Percentiles rank a stretch among this genome's conserved stretches.
Evolutionary conservation across 352 stramenopile genomes (phyloP).

Genomic region (Chrysophaeum taylorii): DNA sequence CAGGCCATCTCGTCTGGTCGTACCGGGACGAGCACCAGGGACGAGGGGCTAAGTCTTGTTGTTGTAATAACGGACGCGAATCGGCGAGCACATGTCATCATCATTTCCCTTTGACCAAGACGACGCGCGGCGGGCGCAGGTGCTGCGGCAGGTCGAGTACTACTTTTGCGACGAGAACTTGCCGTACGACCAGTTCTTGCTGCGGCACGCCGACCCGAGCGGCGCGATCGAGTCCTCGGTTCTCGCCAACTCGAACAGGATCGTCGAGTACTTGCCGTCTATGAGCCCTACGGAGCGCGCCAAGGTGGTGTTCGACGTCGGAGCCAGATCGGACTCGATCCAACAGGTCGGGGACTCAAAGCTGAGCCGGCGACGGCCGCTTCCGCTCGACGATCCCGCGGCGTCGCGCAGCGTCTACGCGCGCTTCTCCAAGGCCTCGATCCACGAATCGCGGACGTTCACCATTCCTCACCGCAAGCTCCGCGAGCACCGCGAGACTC

Average conservation of each 20-base stretch:
- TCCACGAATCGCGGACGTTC: too few relatives aligned
- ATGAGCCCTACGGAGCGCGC: neutral
- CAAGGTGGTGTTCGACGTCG: neutral
- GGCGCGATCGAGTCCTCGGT: neutral
- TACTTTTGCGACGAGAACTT: neutral
- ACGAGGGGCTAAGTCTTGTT: too few relatives aligned
- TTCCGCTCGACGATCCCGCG: neutral
- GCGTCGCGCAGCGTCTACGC: neutral
- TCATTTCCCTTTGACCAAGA: too few relatives aligned
- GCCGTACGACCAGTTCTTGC: neutral
- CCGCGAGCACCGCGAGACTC: neutral
- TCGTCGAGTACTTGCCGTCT: neutral
- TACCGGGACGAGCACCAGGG: too few relatives aligned
- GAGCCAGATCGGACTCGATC: neutral
- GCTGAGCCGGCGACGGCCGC: neutral
- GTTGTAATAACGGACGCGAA: too few relatives aligned
- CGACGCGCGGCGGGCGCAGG: too few relatives aligned
- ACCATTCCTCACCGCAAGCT: neutral
- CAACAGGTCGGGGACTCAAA: neutral
- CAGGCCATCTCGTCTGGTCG: too few relatives aligned
- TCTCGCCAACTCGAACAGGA: neutral
- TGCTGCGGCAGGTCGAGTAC: constrained; percentile 3
- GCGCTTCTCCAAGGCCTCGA: neutral
- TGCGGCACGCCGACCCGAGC: neutral
- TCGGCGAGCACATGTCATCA: too few relatives aligned